phyloP scores from a whole-genome alignment of 331 rosid genomes.

The Acacia concinna region DNA sequence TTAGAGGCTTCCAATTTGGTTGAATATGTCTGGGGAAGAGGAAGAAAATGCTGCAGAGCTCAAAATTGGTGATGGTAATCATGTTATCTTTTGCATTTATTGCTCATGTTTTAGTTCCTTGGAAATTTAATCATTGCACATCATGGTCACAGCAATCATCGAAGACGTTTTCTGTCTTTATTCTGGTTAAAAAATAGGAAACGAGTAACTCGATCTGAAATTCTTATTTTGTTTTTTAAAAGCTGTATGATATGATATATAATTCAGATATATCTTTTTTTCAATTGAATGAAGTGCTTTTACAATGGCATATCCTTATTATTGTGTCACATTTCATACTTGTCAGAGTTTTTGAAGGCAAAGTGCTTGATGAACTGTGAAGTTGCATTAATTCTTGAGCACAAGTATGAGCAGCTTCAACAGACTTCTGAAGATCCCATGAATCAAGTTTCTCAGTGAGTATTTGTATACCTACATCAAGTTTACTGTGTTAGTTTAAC shows the following conservation, averaged over 20 bases:
- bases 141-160: not conserved
- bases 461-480: conserved; percentile 9
- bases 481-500: not conserved
- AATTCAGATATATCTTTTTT: conserved; percentile 7
- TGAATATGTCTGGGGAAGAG: conserved; percentile 85
- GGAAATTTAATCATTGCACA: not conserved
- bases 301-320: conserved; percentile 10
- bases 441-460: conserved; percentile 97
- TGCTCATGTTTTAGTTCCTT: not conserved
- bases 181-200: not conserved
- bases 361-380: conserved; percentile 96
- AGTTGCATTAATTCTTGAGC: conserved; percentile 92
- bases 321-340: conserved; percentile 12
- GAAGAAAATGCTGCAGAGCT: conserved; percentile 98
- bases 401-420: conserved; percentile 94
- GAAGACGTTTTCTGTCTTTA: not conserved
- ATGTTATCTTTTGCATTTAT: not conserved
- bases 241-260: not conserved
- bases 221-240: not conserved
- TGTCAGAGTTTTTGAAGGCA: conserved; percentile 87
- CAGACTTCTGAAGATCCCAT: conserved; percentile 87
- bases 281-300: conserved; percentile 17
- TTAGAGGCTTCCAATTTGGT: not conserved
- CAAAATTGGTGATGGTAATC: conserved; percentile 89
- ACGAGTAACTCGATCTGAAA: not conserved